Evolutionary conservation across 2,329 filamentous ascomycete genomes (phyloP), one percentile per base, ranked within the genome.

Genomic region (Ceratocystis lukuohia): DNA sequence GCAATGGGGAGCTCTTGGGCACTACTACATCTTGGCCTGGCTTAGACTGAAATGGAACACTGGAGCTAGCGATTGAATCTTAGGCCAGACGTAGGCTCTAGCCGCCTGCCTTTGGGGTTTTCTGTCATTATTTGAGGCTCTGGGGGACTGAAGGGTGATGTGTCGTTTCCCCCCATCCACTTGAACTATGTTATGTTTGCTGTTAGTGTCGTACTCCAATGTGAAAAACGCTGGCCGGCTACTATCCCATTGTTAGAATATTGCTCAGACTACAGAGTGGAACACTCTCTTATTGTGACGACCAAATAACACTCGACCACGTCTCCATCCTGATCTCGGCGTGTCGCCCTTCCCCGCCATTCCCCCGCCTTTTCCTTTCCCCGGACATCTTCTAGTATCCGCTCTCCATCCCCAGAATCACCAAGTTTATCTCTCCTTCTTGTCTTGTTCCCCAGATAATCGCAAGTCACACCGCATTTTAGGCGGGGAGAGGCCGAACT

Each of bases 401-500:
- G 25, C 10, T 41, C 12, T 15, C 50, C 50, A 20, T 22, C 50
- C 56, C 28, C 28, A 33, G 28, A 37, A 59, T n/a, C 56, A 7
- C 56, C 17, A 20, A 37, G 28, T 33, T 33, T 59, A 59, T 59
- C 28, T 37, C 56, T n/a, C 56, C 56, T 33, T 30, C 50, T 41
- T 30, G 45, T 53, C 48, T 25, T 28, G 8, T 53, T 59, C 56
- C 56, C 56, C 56, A 59, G 56, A 41, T 41, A 59, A 37, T 59
- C 56, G 33, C 12, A 37, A 30, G 15, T 30, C 56, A 59, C 56
- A 30, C 28, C 25, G 56, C 56, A 59, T 59, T 8, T 59, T 59
- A 25, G 25, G 56, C 25, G 56, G 56, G 17, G 12, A 59, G 48
- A 22, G 8, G 1, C 0, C 48, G 8, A 12, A 28, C 22, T 25